Evolutionary conservation across 164 flowering plant genomes (phyloP).

Genomic region (Chloranthus sessilifolius): DNA sequence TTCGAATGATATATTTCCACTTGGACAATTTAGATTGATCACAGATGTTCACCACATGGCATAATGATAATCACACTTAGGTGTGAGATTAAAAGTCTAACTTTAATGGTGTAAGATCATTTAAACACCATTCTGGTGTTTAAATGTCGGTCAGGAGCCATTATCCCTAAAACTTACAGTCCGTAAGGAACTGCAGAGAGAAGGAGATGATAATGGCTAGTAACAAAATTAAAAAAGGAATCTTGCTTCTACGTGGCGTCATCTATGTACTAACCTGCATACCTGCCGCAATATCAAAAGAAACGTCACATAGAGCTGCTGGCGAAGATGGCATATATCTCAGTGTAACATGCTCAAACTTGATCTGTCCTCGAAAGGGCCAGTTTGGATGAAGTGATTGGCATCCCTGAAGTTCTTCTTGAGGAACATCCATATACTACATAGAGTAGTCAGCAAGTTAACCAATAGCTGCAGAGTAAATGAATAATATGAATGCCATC

Average conservation of each 20-base stretch:
- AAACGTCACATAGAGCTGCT: constrained; percentile 52
- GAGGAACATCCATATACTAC: constrained; percentile 87
- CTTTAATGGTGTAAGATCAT: too few species aligned
- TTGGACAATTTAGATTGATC: too few species aligned
- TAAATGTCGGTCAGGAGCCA: too few species aligned
- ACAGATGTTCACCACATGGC: too few species aligned
- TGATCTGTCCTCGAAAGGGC: constrained; percentile 68
- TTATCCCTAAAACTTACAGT: too few species aligned
- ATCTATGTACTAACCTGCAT: constrained; percentile 41
- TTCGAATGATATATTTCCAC: too few species aligned
- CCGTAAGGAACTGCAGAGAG: too few species aligned
- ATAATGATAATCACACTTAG: too few species aligned
- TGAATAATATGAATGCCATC: neutral
- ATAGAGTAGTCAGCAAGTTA: constrained; percentile 5
- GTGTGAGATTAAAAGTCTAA: too few species aligned
- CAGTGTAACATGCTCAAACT: constrained; percentile 75
- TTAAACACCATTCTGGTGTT: too few species aligned
- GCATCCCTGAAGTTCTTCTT: constrained; percentile 59
- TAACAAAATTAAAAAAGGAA: neutral
- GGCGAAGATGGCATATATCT: constrained; percentile 77
- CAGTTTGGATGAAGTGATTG: constrained; percentile 38
- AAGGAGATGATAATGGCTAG: too few species aligned
- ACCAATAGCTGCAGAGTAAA: constrained; percentile 7
- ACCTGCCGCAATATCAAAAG: constrained; percentile 64
- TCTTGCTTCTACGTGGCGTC: neutral